Evolutionary conservation across 2,329 filamentous ascomycete species (phyloP).

Genomic region (Corinectria fuckeliana): DNA sequence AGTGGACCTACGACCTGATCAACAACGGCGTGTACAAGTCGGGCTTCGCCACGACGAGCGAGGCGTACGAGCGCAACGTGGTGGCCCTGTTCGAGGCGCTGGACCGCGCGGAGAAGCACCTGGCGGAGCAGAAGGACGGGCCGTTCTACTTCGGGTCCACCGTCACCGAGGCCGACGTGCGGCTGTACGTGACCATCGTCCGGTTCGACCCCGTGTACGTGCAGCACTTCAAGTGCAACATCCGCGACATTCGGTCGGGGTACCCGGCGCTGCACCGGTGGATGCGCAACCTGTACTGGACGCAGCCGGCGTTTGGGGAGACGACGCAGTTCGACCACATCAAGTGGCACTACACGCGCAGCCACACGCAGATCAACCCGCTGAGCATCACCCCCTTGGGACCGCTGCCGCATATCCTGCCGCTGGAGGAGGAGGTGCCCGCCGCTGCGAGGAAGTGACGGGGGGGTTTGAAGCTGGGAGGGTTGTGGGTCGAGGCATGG

Average conservation of each 20-base stretch:
- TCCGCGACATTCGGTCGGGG: slow-evolving; percentile 82
- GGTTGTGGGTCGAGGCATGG: no score
- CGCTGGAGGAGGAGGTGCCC: slow-evolving; percentile 77
- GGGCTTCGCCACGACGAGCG: slow-evolving; percentile 84
- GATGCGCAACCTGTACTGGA: slow-evolving; percentile 87
- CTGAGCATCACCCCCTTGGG: slow-evolving; percentile 82
- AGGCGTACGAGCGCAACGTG: slow-evolving; percentile 81
- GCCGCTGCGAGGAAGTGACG: slow-evolving; percentile 53
- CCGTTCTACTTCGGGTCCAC: slow-evolving; percentile 78
- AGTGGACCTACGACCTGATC: slow-evolving; percentile 79
- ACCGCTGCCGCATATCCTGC: slow-evolving; percentile 81
- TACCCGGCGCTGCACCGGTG: slow-evolving; percentile 84
- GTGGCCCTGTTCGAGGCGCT: slow-evolving; percentile 74
- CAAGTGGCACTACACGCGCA: slow-evolving; percentile 75
- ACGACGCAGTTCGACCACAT: slow-evolving; percentile 96
- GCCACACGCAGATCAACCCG: slow-evolving; percentile 71
- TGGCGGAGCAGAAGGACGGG: slow-evolving; percentile 55
- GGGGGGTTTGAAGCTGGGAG: neutral
- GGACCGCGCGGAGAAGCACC: slow-evolving; percentile 76
- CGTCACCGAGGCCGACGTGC: slow-evolving; percentile 83
- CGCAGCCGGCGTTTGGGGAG: slow-evolving; percentile 74
- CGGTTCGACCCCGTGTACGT: slow-evolving; percentile 83
- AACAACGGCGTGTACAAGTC: slow-evolving; percentile 78
- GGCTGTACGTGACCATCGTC: slow-evolving; percentile 75
- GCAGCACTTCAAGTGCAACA: slow-evolving; percentile 88